Evolutionary conservation across 2,329 filamentous ascomycete species (phyloP), one percentile per base, ranked within the genome.

Genomic region (Teratosphaeria zuluensis): DNA sequence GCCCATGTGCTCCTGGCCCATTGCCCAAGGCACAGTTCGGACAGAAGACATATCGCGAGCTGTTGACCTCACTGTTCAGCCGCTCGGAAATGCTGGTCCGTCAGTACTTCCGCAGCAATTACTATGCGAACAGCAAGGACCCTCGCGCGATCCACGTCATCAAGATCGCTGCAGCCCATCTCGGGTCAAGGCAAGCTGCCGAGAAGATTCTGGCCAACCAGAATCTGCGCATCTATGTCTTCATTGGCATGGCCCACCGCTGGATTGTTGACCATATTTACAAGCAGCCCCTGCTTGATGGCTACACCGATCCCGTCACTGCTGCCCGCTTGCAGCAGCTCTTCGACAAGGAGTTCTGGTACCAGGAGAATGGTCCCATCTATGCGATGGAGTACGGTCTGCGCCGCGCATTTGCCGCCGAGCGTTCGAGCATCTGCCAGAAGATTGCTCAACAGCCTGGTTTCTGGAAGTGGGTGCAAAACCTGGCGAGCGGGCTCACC

Each of bases 401-500:
- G 56, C 51, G 21, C 46, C 21, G 24, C 24, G 2, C 30, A 58
- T 30, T 31, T 9, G 55, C 56, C 14, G 28, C 51, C n/a, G 38
- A 56, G 19, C 62, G 62, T 53, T 33, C 59, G 4, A 32, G 51
- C 12, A 7, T 57, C 9, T 61, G 59, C 53, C 28, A 57, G 19
- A 24, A 24, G n/a, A 59, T 64, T 35, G 51, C 48, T 24, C 21
- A 35, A 14, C 42, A 52, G 48, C 58, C 58, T n/a, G 60, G 58
- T 51, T 60, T 64, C 56, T 58, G 57, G 59, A 52, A 59, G 30
- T 63, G 61, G 59, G 31, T 55, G n/a, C 55, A 62, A 38, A 35
- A 58, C 9, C 7, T 32, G 16, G 52, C 55, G 6, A 28, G n/a
- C 31, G 28, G 30, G n/a, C 19, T 59, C 14, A 53, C 56, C 31